phyloP scores from a whole-genome alignment of 78 protist species.

The Dictyostelium intermedium region DNA sequence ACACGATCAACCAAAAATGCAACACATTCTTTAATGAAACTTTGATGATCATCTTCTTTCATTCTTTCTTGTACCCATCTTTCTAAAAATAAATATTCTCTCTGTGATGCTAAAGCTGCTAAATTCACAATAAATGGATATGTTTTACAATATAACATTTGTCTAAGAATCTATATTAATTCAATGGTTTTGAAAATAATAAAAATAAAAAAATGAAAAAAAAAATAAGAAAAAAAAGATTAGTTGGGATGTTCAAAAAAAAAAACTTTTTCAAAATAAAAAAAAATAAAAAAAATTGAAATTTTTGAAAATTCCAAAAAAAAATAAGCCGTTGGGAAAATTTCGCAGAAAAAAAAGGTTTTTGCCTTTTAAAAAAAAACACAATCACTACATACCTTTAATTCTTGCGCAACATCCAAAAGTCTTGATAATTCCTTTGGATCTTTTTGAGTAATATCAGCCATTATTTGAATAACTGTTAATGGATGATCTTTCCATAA shows the following conservation, averaged over 20 bases:
- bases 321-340: background rate
- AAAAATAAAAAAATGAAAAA: background rate
- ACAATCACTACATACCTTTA: background rate
- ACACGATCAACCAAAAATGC: conserved; percentile 42
- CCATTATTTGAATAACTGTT: conserved; percentile 81
- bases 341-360: background rate
- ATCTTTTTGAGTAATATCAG: conserved; percentile 61
- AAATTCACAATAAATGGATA: conserved; percentile 88
- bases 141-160: conserved; percentile 48
- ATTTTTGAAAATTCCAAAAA: background rate
- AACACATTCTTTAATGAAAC: conserved; percentile 72
- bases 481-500: conserved; percentile 79
- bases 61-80: conserved; percentile 86
- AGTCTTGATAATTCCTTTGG: conserved; percentile 76
- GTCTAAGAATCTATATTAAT: conserved; percentile 13
- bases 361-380: too few species aligned
- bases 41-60: conserved; percentile 11
- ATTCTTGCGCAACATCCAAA: conserved; percentile 86
- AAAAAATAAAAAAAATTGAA: background rate
- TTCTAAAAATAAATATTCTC: conserved; percentile 88
- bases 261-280: background rate
- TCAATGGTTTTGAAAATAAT: too few species aligned
- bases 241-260: background rate
- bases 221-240: background rate
- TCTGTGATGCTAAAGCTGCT: conserved; percentile 88